Percentiles rank a stretch among this genome's conserved stretches.
These are phyloP conservation scores for Phytopythium aichiense DNA, from an alignment of 352 stramenopile species.

Conservation along the genomic window DNA sequence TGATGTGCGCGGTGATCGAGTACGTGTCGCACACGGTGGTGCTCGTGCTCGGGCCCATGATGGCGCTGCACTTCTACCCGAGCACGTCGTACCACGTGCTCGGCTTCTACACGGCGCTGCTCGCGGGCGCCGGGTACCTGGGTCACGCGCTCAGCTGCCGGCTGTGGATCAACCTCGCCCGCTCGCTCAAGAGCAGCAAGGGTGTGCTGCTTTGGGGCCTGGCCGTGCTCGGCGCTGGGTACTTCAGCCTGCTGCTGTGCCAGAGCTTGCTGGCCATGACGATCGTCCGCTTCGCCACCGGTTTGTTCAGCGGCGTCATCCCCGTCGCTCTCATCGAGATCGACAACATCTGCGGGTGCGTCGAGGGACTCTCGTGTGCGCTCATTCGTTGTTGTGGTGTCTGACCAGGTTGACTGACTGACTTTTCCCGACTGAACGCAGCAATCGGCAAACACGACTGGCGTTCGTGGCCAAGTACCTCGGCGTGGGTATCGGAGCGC, in stretches of 20 bases:
- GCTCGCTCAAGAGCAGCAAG: slow-evolving; percentile 71
- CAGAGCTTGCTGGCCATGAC: slow-evolving; percentile 74
- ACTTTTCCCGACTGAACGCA: not conserved
- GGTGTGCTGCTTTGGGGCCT: slow-evolving; percentile 81
- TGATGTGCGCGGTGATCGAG: slow-evolving; percentile 74
- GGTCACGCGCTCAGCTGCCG: slow-evolving; percentile 68
- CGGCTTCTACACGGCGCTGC: slow-evolving; percentile 73
- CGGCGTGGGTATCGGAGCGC: slow-evolving; percentile 51
- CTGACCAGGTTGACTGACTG: not conserved
- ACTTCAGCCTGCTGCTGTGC: slow-evolving; percentile 73
- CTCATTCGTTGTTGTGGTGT: not conserved
- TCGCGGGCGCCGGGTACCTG: slow-evolving; percentile 61
- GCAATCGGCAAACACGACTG: slow-evolving; percentile 62
- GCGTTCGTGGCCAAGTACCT: slow-evolving; percentile 61
- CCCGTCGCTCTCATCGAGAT: slow-evolving; percentile 78
- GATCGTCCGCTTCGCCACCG: slow-evolving; percentile 72
- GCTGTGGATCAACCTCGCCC: slow-evolving; percentile 76
- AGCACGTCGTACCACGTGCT: slow-evolving; percentile 64
- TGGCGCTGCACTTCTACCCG: slow-evolving; percentile 77
- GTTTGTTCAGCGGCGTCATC: slow-evolving; percentile 68
- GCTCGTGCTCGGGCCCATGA: slow-evolving; percentile 63
- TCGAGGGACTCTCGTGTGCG: not conserved
- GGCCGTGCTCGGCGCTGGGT: slow-evolving; percentile 56
- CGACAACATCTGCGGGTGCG: slow-evolving; percentile 74
- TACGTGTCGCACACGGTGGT: slow-evolving; percentile 72